phyloP scores from a whole-genome alignment of 768 basidiomycete genomes.

The Dioszegia crocea region DNA sequence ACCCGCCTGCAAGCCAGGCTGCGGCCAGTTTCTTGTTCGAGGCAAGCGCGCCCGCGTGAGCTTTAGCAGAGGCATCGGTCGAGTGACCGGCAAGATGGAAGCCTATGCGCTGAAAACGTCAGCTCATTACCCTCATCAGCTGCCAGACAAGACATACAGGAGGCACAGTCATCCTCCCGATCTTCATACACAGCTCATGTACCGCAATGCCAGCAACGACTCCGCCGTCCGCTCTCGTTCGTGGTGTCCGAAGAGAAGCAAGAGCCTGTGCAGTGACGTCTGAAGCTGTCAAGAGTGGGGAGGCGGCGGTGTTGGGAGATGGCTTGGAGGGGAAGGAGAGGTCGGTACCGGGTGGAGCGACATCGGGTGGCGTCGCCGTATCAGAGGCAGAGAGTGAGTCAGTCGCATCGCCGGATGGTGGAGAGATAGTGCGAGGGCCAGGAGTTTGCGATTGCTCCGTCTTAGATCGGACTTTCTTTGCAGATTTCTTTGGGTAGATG shows the following conservation, averaged over 20 bases:
- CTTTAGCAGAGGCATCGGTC: slow-evolving; percentile 8
- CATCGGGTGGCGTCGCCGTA: background rate
- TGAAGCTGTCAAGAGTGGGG: background rate
- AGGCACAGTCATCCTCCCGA: slow-evolving; percentile 41
- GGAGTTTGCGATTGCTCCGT: background rate
- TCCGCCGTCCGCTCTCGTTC: slow-evolving; percentile 31
- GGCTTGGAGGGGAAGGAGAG: background rate
- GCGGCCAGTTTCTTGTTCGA: slow-evolving; percentile 29
- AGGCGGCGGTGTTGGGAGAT: too few species aligned
- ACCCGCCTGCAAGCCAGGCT: slow-evolving; percentile 32
- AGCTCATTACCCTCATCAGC: background rate
- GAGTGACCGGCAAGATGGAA: slow-evolving; percentile 27
- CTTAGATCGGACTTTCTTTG: background rate
- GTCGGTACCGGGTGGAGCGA: background rate
- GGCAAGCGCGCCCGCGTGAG: slow-evolving; percentile 19
- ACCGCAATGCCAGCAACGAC: slow-evolving; percentile 37
- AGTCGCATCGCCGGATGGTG: background rate
- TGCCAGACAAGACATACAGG: slow-evolving; percentile 24
- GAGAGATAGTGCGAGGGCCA: background rate
- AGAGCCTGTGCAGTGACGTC: slow-evolving; percentile 18
- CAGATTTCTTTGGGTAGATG: slow-evolving; percentile 38
- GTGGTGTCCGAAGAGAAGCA: slow-evolving; percentile 8
- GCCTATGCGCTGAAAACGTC: slow-evolving; percentile 25
- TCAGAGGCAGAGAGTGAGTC: background rate
- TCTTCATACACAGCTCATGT: slow-evolving; percentile 38